Evolutionary conservation across 139 green algal species (phyloP), one percentile per base, ranked within the genome.

Genomic region (Chara braunii): DNA sequence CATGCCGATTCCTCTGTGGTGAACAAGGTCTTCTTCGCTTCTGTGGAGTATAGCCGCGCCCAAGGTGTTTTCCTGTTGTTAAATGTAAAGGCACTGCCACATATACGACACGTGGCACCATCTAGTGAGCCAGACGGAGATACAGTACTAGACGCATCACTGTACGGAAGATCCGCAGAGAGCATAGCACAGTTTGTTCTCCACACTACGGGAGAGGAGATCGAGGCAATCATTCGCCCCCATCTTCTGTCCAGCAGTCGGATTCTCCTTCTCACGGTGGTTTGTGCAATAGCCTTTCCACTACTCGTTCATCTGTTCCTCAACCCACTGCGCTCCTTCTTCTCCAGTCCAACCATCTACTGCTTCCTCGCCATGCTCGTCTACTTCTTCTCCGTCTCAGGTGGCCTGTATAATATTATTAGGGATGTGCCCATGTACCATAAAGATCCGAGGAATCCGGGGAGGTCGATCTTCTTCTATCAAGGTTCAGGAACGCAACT

Each of bases 371-470:
- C 24, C 8, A n/a, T 75, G 12, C 37, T 18, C 8, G 28, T 75
- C 22, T 72, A 59, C 37, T 75, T 61, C 35, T 75, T 75, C 59
- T 72, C 67, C 8, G 45, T 75, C 11, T 72, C 57, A n/a, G 67
- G 67, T 30, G 67, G 67, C 35, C 68, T 75, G 67, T 75, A 45
- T 45, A 75, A 75, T 45, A 75, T 75, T 45, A 75, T 75, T 45
- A 43, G 67, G 22, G 33, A 30, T 24, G 69, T 75, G 57, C 67
- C 67, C 9, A 34, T 74, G 23, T 72, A 44, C 55, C 18, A 56
- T 34, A 52, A 31, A 23, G 55, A 72, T 67, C 63, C 36, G 36
- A 9, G 69, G 37, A n/a, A n/a, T n/a, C 50, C 56, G 28, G 40
- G 45, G 18, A 70, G 59, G 4, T 26, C 60, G n/a, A 32, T 55